phyloP scores from a whole-genome alignment of 257 asterid species.

The Gentiana straminea region DNA sequence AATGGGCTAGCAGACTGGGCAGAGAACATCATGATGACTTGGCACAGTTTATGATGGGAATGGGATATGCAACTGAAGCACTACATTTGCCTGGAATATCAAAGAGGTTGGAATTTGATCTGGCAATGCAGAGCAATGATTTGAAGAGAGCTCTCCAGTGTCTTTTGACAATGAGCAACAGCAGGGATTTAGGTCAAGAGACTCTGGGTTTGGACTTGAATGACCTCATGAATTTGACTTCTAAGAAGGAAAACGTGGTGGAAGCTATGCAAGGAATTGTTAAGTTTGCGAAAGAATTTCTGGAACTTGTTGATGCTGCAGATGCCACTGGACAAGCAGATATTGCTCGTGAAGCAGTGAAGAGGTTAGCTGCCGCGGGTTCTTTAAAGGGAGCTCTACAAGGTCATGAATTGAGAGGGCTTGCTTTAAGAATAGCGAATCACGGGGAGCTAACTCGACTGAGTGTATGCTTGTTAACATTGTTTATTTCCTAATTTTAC shows the following conservation, averaged over 20 bases:
- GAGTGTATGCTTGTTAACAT: slow-evolving; percentile 41
- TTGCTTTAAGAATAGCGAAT: slow-evolving; percentile 86
- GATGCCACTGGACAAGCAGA: slow-evolving; percentile 99
- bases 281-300: slow-evolving; percentile 87
- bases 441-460: slow-evolving; percentile 97
- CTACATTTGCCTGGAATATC: slow-evolving; percentile 99
- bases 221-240: slow-evolving; percentile 77
- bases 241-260: slow-evolving; percentile 78
- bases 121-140: slow-evolving; percentile 95
- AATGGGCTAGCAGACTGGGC: slow-evolving; percentile 98
- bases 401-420: slow-evolving; percentile 89
- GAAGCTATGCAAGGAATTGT: slow-evolving; percentile 97
- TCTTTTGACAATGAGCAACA: slow-evolving; percentile 93
- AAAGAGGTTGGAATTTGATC: slow-evolving; percentile 88
- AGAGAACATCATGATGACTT: slow-evolving; percentile 98
- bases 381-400: slow-evolving; percentile 92
- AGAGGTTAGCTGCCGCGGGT: slow-evolving; percentile 97
- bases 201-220: slow-evolving; percentile 84
- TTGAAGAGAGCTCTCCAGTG: slow-evolving; percentile 90
- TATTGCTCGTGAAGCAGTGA: slow-evolving; percentile 96
- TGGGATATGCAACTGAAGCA: slow-evolving; percentile 99
- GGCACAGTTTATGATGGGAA: slow-evolving; percentile 98
- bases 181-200: slow-evolving; percentile 95
- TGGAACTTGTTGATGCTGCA: slow-evolving; percentile 93
- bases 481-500: slow-evolving; percentile 4